Conservation (phyloP, 2,329 filamentous ascomycete species). For the Colletotrichum sp. region DNA sequence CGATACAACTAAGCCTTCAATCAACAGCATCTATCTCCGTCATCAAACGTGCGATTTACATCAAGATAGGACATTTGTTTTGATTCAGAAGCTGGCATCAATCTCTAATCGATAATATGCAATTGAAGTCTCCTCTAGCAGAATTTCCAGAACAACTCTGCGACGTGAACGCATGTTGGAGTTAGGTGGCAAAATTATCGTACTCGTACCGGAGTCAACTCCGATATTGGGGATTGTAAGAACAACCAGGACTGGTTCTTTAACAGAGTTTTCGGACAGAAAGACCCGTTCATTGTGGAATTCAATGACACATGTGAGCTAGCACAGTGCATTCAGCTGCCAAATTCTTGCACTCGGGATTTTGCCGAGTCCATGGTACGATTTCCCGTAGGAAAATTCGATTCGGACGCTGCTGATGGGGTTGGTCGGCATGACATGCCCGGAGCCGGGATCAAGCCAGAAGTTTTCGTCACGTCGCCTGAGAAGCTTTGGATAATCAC, state of each 20-base stretch:
- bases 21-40: too few relatives aligned
- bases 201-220: not conserved
- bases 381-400: not conserved
- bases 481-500: not conserved
- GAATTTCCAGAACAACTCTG: not conserved
- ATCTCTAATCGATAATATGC: too few relatives aligned
- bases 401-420: not conserved
- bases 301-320: not conserved
- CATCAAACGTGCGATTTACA: too few relatives aligned
- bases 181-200: not conserved
- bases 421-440: not conserved
- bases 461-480: not conserved
- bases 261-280: not conserved
- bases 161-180: too few relatives aligned
- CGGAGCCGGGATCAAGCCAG: not conserved
- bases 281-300: not conserved
- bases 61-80: too few relatives aligned
- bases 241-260: too few relatives aligned
- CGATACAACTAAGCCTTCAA: too few relatives aligned
- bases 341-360: not conserved
- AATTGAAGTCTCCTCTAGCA: not conserved
- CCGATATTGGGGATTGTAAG: too few relatives aligned
- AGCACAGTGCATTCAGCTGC: not conserved
- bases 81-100: too few relatives aligned
- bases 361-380: not conserved